Evolutionary conservation across 2,329 filamentous ascomycete genomes (phyloP), one percentile per base, ranked within the genome.

Genomic region (Colletotrichum cuscutae): DNA sequence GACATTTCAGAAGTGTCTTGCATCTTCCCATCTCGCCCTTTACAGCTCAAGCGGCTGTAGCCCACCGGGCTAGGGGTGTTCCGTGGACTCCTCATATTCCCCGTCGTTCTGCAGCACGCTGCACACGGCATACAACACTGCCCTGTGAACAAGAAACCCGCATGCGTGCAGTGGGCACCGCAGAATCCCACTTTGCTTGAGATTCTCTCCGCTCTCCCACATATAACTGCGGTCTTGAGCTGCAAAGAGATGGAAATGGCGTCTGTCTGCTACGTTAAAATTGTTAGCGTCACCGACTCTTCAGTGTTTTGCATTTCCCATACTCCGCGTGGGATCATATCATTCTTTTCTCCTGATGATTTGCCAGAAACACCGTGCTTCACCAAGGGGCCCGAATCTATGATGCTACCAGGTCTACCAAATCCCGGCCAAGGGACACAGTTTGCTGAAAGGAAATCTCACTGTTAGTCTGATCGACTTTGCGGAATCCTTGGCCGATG

Each of bases 251-350:
- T 12, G 35, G 7, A 60, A 19, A 49, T n/a, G 19, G 42, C 35
- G 22, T 35, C 46, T 24, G 49, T 24, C 32, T 49, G 32, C 12
- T 28, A 24, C 35, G 1, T 9, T 32, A 28, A 28, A 66, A 60
- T 65, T 72, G 65, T 70, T 60, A 70, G 59, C 49, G 58, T 70
- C 66, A 64, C 59, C 70, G 70, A 70, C 65, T 70, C 42, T 65
- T 72, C 28, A 24, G 42, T n/a, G 42, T 49, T 49, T 22, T 49
- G 42, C 42, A 49, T 49, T 22, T 49, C 19, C 42, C 42, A 49
- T n/a, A n/a, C 42, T 49, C 19, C 8, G n/a, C n/a, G 19, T n/a
- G 42, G 42, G 42, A 22, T 49, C n/a, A 56, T 15, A n/a, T 24
- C 15, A 24, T 52, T 2, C 9, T n/a, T 30, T 32, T 35, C 8